phyloP scores from a whole-genome alignment of 768 basidiomycete species.

The Sporobolomyces roseus region DNA sequence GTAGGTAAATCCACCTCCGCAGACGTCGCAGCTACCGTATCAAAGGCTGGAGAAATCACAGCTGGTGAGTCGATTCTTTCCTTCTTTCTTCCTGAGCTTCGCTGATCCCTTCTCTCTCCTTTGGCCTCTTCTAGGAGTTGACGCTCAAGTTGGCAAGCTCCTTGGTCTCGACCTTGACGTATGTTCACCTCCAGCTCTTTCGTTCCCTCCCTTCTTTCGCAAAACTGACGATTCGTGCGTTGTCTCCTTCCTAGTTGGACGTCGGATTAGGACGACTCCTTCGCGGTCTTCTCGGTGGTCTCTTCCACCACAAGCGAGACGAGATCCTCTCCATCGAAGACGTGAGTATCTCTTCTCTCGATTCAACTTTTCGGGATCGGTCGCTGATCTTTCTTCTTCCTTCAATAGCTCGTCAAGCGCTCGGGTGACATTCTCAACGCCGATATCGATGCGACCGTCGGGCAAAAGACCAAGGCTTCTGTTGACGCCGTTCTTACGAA shows the following conservation, averaged over 20 bases:
- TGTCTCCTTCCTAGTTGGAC: background rate
- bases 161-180: conserved; percentile 4
- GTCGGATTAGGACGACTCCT: conserved; percentile 11
- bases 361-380: background rate
- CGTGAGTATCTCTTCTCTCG: background rate
- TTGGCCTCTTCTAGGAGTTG: background rate
- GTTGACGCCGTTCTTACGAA: background rate
- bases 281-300: conserved; percentile 7
- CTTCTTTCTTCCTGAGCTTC: background rate
- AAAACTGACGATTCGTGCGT: background rate
- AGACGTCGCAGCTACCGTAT: background rate
- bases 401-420: background rate
- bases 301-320: conserved; percentile 9
- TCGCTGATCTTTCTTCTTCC: background rate
- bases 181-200: background rate
- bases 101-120: background rate
- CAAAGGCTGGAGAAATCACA: background rate
- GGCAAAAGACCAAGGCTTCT: background rate
- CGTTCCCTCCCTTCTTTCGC: background rate
- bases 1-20: background rate
- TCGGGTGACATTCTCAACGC: conserved; percentile 1
- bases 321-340: background rate
- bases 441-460: background rate
- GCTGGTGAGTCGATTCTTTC: background rate
- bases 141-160: background rate